These are phyloP conservation scores for Scenedesmus sp. DNA, from an alignment of 163 green algal species.

Conservation along the genomic window DNA sequence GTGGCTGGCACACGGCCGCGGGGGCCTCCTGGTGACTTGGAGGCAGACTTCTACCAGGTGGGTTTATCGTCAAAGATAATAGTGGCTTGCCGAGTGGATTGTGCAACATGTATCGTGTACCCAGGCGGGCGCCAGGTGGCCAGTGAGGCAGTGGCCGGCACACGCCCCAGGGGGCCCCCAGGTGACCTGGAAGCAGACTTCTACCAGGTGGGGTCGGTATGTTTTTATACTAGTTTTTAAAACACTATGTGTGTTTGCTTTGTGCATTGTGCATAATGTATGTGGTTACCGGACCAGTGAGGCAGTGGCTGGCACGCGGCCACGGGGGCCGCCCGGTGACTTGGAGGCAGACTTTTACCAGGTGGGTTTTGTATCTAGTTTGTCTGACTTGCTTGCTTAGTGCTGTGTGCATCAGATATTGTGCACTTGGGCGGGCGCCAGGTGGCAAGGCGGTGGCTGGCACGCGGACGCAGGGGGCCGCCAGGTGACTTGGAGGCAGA, in stretches of 20 bases:
- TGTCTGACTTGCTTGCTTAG: too few relatives aligned
- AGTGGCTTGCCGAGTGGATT: too few relatives aligned
- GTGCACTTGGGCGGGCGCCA: too few relatives aligned
- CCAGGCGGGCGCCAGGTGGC: too few relatives aligned
- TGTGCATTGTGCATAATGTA: background rate
- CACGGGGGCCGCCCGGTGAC: constrained; percentile 76
- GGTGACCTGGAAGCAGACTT: constrained; percentile 2
- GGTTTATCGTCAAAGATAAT: too few relatives aligned
- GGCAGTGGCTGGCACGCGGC: constrained; percentile 94
- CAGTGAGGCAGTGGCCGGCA: too few relatives aligned
- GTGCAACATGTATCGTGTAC: too few relatives aligned
- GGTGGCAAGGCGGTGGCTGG: too few relatives aligned
- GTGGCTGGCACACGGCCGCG: constrained; percentile 93
- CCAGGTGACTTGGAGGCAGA: background rate
- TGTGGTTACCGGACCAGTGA: constrained; percentile 66
- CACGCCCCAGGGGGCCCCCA: too few relatives aligned
- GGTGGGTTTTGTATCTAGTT: background rate
- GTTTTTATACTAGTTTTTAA: too few relatives aligned
- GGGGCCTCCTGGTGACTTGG: constrained; percentile 70
- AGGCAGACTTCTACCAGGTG: constrained; percentile 49
- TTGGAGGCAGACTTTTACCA: constrained; percentile 51
- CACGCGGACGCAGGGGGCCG: constrained; percentile 26
- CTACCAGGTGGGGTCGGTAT: background rate
- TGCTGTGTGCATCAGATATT: too few relatives aligned
- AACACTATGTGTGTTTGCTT: background rate